Evolutionary conservation across 139 green algal genomes (phyloP).

Genomic region (Chlamydomonas sp.): DNA sequence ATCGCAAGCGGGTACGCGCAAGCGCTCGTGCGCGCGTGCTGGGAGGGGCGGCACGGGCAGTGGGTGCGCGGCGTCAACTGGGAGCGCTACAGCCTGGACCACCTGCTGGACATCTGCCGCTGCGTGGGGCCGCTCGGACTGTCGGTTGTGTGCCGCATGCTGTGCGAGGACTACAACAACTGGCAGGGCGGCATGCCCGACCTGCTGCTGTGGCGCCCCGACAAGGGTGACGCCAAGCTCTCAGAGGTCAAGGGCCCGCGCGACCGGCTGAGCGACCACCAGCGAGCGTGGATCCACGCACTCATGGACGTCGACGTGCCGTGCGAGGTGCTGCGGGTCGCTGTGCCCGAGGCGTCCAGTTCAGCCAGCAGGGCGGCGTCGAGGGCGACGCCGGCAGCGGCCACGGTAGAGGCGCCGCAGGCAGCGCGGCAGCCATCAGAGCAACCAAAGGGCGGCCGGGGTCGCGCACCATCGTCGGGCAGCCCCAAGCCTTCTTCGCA

Average conservation of each 20-base stretch:
- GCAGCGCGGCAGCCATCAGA: too few species aligned
- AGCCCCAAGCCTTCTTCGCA: too few species aligned
- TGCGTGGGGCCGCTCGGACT: constrained; percentile 66
- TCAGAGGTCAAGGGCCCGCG: constrained; percentile 53
- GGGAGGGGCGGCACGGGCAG: constrained; percentile 43
- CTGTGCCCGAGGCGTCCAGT: too few species aligned
- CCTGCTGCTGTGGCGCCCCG: constrained; percentile 72
- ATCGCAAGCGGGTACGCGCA: constrained; percentile 31
- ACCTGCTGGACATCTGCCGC: constrained; percentile 56
- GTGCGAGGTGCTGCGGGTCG: constrained; percentile 8
- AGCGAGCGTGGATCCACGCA: constrained; percentile 65
- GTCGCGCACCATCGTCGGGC: too few species aligned
- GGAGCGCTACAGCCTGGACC: constrained; percentile 48
- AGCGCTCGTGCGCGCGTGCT: constrained; percentile 28
- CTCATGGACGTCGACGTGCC: constrained; percentile 28
- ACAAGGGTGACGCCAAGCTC: constrained; percentile 26
- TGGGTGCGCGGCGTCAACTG: constrained; percentile 63
- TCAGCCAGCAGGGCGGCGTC: too few species aligned
- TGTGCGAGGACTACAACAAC: constrained; percentile 65
- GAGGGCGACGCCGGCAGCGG: too few species aligned
- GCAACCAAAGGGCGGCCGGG: too few species aligned
- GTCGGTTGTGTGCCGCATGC: constrained; percentile 59
- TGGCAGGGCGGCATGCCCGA: constrained; percentile 76
- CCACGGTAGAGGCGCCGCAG: too few species aligned
- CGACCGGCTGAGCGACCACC: constrained; percentile 71